A percentile compares a stretch with the other conserved stretches of the same genome.
Evolutionary conservation across 441 rosid species (phyloP).

Genomic region (Mallotus repandus): DNA sequence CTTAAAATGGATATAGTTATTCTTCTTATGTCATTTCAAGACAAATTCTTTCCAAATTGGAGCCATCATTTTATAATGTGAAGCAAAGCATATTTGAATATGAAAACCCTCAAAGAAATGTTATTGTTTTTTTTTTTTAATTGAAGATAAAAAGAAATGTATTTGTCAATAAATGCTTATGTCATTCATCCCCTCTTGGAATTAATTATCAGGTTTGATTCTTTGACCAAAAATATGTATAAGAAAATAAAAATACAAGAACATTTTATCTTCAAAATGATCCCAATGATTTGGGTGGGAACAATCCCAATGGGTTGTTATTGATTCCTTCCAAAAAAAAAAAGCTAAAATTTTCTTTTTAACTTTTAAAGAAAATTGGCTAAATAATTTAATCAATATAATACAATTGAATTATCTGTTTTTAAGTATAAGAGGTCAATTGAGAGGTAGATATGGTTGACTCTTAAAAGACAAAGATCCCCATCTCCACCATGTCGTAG

Average conservation of each 20-base stretch:
- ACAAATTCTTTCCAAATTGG: background rate
- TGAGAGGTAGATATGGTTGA: background rate
- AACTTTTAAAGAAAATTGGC: no score
- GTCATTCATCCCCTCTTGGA: background rate
- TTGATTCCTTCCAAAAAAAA: no score
- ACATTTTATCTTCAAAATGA: background rate
- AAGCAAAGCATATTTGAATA: background rate
- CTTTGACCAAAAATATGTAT: background rate
- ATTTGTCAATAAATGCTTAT: background rate
- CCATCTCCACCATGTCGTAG: slow-evolving; percentile 15
- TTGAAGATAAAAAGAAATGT: no score
- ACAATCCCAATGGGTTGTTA: no score
- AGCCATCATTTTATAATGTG: background rate
- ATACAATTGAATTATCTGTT: no score
- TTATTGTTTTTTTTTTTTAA: no score
- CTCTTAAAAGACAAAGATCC: background rate
- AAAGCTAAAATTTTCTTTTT: no score
- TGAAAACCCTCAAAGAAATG: background rate
- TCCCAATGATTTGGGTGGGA: background rate
- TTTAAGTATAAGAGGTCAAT: no score
- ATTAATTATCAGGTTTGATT: background rate
- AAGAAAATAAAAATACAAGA: background rate
- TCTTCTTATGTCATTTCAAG: background rate
- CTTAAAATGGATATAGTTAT: background rate
- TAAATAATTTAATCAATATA: no score